Base-by-base conservation (phyloP, 805 yeast genomes). In the Cyberlindnera xishuangbannaensis region DNA sequence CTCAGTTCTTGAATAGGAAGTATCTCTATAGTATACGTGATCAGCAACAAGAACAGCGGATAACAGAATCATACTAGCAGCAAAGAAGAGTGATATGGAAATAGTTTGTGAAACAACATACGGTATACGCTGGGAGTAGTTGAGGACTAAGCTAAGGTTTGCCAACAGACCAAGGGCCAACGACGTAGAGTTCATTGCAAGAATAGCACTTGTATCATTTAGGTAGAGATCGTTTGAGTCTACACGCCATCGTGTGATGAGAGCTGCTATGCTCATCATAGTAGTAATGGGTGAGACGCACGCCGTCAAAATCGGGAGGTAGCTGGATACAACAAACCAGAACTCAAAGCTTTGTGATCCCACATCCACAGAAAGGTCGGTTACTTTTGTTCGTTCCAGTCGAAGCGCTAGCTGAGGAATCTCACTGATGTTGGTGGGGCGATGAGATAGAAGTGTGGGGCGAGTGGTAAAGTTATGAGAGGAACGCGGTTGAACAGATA, bases 221-320 rank as follows among this genome's bases (percentile, higher is more conserved):
- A 61, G 47, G 7, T 44, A 41, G 1, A 39, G 26, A 0, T 59
- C 56, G n/a, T 41, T 43, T 4, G 43, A 50, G 16, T 55, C 51
- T 5, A 50, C 28, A 32, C 79, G 55, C 95, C 95, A 85, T 30
- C 69, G 65, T 36, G 81, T 78, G 0, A 78, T 75, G 12, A 83
- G 65, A 6, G 88, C 84, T 2, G 82, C 76, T 5, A 83, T 63
- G 0, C 90, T 80, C 26, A 77, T 67, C 67, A 83, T 70, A 45
- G 83, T 83, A 6, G 90, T 78, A 18, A 85, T 47, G 0, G 95
- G 95, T 0, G 92, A 94, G 23, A 78, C 48, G 44, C 90, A 82
- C 5, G 90, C 86, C 1, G 88, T 77, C 7, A 80, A 52, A 17
- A 85, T 67, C 0, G 95, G 95, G 43, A 84, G 69, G 44, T 78